phyloP scores from a whole-genome alignment of 495 filamentous ascomycete genomes.

The Hypoxylon fragiforme region DNA sequence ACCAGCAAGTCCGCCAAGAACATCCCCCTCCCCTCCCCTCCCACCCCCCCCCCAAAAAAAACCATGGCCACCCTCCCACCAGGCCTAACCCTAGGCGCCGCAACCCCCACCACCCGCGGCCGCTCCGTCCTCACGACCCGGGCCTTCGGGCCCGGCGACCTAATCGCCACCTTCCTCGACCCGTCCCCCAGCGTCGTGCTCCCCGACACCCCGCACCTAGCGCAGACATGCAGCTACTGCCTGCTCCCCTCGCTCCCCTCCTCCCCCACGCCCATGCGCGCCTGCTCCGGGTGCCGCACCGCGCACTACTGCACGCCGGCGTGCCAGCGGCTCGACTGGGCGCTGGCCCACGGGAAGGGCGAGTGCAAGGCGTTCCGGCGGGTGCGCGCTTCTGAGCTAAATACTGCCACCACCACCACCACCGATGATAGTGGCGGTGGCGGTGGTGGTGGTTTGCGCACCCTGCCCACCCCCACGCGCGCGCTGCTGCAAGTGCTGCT shows the following conservation, averaged over 20 bases:
- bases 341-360: constrained; percentile 47
- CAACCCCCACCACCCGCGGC: constrained; percentile 24
- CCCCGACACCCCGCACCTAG: constrained; percentile 42
- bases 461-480: constrained; percentile 52
- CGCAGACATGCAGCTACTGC: constrained; percentile 49
- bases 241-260: no score
- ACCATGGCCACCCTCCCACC: constrained; percentile 11
- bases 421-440: neutral
- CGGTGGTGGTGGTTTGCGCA: constrained; percentile 3
- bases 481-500: constrained; percentile 51
- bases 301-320: constrained; percentile 54
- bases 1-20: no score
- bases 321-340: constrained; percentile 64
- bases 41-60: neutral
- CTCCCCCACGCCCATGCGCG: constrained; percentile 32
- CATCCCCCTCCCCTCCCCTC: neutral
- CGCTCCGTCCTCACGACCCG: constrained; percentile 43
- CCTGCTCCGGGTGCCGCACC: constrained; percentile 55
- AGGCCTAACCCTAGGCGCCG: constrained; percentile 15
- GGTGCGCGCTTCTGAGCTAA: constrained; percentile 11
- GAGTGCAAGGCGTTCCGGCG: constrained; percentile 54
- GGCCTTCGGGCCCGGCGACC: constrained; percentile 42
- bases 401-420: neutral
- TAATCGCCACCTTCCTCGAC: constrained; percentile 43
- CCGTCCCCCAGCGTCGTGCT: constrained; percentile 45